A percentile compares a stretch with the other conserved stretches of the same genome.
These are phyloP conservation scores for Hermanozyma aechmeae DNA, from an alignment of 805 yeast species.

Conservation along the genomic window DNA sequence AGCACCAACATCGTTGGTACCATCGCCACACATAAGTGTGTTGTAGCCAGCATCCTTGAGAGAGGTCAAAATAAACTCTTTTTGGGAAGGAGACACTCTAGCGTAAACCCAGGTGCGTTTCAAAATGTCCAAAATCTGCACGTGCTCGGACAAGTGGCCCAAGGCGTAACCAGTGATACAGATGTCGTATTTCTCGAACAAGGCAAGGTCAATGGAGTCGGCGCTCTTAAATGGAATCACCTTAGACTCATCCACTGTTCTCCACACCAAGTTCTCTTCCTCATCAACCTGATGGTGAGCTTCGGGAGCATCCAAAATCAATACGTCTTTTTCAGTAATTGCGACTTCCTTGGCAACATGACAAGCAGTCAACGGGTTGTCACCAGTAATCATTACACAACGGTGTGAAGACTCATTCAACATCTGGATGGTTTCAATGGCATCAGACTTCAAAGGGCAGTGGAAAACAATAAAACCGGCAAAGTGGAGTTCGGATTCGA, in stretches of 20 bases:
- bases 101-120: slow-evolving; percentile 96
- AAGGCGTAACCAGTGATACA: slow-evolving; percentile 93
- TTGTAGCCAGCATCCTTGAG: slow-evolving; percentile 83
- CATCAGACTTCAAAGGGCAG: slow-evolving; percentile 93
- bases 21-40: slow-evolving; percentile 99
- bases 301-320: slow-evolving; percentile 82
- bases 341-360: slow-evolving; percentile 93
- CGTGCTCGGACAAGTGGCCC: slow-evolving; percentile 52
- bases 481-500: slow-evolving; percentile 68
- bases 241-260: slow-evolving; percentile 70
- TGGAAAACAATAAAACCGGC: slow-evolving; percentile 95
- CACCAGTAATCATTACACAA: slow-evolving; percentile 97
- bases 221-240: slow-evolving; percentile 57
- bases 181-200: slow-evolving; percentile 66
- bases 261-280: slow-evolving; percentile 64
- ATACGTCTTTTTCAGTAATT: slow-evolving; percentile 73
- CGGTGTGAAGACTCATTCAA: slow-evolving; percentile 92
- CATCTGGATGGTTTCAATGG: slow-evolving; percentile 83
- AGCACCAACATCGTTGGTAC: slow-evolving; percentile 99
- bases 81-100: slow-evolving; percentile 93
- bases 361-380: slow-evolving; percentile 95
- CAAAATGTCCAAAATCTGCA: slow-evolving; percentile 62
- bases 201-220: slow-evolving; percentile 43
- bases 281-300: slow-evolving; percentile 42
- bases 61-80: slow-evolving; percentile 79